Evolutionary conservation across 73 alveolate species (phyloP).

Genomic region (Stentor coeruleus): DNA sequence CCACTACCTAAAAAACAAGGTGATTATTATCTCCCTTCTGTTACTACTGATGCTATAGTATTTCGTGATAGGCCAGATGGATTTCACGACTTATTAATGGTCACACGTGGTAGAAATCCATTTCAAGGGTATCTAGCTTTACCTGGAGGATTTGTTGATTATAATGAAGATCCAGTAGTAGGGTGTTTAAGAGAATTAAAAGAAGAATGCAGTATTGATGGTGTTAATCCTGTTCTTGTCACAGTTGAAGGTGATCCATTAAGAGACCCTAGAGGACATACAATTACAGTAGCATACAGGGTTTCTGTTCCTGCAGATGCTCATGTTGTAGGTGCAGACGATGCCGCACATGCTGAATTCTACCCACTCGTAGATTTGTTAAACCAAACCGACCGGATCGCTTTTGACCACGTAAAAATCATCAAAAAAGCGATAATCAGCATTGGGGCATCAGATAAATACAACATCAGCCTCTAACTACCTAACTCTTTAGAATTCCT

Average conservation of each 20-base stretch:
- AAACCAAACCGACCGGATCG: constrained; percentile 32
- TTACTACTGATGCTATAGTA: constrained; percentile 93
- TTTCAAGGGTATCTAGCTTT: constrained; percentile 86
- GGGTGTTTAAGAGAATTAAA: constrained; percentile 92
- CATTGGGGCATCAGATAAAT: not conserved
- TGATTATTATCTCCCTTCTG: constrained; percentile 66
- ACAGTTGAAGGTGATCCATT: constrained; percentile 95
- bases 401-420: constrained; percentile 71
- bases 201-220: constrained; percentile 93
- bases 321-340: constrained; percentile 95
- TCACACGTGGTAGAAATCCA: constrained; percentile 87
- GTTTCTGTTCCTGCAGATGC: constrained; percentile 83
- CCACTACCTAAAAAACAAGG: not conserved
- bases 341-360: constrained; percentile 94
- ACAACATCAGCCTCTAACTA: no score
- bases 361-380: constrained; percentile 74
- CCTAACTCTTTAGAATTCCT: no score
- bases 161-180: constrained; percentile 92
- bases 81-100: constrained; percentile 61
- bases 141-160: constrained; percentile 99
- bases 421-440: constrained; percentile 25
- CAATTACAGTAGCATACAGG: constrained; percentile 80
- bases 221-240: constrained; percentile 73
- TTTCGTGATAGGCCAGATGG: constrained; percentile 63
- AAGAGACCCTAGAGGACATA: constrained; percentile 98